phyloP scores from a whole-genome alignment of 495 filamentous ascomycete species.

The Neurospora sp. region DNA sequence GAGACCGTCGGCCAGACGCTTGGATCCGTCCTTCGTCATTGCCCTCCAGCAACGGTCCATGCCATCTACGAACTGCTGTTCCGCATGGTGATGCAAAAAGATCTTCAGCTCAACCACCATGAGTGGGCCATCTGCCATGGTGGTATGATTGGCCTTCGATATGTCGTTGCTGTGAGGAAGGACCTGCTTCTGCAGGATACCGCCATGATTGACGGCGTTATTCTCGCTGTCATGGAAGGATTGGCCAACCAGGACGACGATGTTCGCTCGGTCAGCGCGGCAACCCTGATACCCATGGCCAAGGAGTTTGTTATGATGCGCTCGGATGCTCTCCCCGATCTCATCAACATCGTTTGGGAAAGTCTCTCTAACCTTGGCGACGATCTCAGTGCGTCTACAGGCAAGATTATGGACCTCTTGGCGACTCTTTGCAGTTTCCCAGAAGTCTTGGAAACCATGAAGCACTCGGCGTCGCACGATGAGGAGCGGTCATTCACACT shows the following conservation, averaged over 20 bases:
- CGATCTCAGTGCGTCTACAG: slow-evolving; percentile 93
- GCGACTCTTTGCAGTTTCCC: slow-evolving; percentile 93
- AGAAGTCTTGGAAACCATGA: slow-evolving; percentile 90
- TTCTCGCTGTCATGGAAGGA: slow-evolving; percentile 88
- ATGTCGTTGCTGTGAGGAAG: slow-evolving; percentile 88
- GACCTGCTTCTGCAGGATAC: slow-evolving; percentile 76
- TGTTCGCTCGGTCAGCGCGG: slow-evolving; percentile 91
- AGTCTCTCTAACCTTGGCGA: slow-evolving; percentile 92
- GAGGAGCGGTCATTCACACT: slow-evolving; percentile 79
- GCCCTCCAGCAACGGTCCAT: slow-evolving; percentile 64
- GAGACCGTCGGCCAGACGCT: slow-evolving; percentile 96
- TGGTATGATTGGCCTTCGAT: slow-evolving; percentile 92
- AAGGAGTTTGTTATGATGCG: slow-evolving; percentile 84
- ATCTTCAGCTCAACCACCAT: slow-evolving; percentile 56
- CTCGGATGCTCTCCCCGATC: slow-evolving; percentile 57
- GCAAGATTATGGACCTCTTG: slow-evolving; percentile 93
- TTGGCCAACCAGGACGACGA: slow-evolving; percentile 87
- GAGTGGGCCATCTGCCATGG: slow-evolving; percentile 95
- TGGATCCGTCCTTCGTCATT: slow-evolving; percentile 74
- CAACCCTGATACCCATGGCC: slow-evolving; percentile 90
- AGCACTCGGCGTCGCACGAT: slow-evolving; percentile 71
- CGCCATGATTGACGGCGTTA: slow-evolving; percentile 84
- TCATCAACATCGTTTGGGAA: slow-evolving; percentile 95
- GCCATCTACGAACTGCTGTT: slow-evolving; percentile 72
- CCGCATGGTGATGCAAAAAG: slow-evolving; percentile 84